phyloP scores from a whole-genome alignment of 2,329 filamentous ascomycete genomes.

The Celoporthe dispersa region DNA sequence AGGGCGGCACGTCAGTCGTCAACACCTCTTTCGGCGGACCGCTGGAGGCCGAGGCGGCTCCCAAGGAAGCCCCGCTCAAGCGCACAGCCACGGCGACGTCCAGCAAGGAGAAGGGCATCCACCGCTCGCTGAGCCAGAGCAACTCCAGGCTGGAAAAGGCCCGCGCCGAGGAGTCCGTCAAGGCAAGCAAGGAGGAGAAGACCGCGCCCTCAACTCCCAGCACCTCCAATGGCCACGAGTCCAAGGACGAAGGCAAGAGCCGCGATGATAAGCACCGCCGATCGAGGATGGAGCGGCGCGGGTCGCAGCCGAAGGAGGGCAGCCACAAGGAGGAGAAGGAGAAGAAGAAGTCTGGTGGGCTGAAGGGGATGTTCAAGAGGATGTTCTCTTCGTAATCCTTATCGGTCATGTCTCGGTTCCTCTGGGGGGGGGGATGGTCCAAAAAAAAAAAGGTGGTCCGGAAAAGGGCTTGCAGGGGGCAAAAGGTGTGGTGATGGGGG shows the following conservation, averaged over 20 bases:
- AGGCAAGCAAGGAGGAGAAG: conserved; percentile 21
- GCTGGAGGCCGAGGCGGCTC: conserved; percentile 21
- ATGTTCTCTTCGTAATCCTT: conserved; percentile 23
- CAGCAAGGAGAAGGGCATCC: conserved; percentile 33
- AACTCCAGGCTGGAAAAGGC: conserved; percentile 34
- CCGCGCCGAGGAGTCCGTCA: conserved; percentile 31
- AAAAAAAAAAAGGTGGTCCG: background rate
- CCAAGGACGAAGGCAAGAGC: conserved; percentile 14
- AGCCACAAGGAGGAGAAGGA: conserved; percentile 26
- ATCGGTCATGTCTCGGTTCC: background rate
- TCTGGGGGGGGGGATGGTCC: background rate
- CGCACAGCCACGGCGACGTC: conserved; percentile 22
- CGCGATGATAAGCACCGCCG: conserved; percentile 29
- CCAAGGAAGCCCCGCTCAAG: conserved; percentile 14
- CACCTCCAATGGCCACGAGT: conserved; percentile 4
- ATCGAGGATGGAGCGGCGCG: conserved; percentile 26
- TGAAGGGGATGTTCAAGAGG: conserved; percentile 31
- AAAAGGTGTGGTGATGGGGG: background rate
- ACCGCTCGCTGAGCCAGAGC: conserved; percentile 37
- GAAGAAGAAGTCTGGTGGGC: conserved; percentile 28
- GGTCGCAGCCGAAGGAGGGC: conserved; percentile 25
- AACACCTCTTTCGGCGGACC: conserved; percentile 32
- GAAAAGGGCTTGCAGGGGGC: background rate
- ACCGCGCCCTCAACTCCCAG: background rate
- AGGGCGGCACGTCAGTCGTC: conserved; percentile 42